phyloP scores from a whole-genome alignment of 192 early-diverging fungal species.

The Entomortierella chlamydospora region DNA sequence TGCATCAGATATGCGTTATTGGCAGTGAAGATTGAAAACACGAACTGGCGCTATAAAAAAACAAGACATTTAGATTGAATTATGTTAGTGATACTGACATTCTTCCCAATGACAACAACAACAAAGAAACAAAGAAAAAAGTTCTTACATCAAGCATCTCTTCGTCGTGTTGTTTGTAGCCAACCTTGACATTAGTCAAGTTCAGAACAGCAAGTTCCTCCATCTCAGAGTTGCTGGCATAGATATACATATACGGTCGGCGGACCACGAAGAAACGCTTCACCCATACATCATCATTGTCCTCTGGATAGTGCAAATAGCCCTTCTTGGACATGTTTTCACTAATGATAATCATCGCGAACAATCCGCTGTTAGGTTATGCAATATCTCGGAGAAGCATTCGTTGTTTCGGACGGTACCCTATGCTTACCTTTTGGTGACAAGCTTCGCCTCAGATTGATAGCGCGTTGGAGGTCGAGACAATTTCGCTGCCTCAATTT shows the following conservation, averaged over 20 bases:
- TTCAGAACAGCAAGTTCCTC: conserved; percentile 84
- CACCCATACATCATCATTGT: conserved; percentile 74
- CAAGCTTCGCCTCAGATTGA: conserved; percentile 32
- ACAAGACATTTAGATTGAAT: background rate
- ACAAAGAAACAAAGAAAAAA: no score
- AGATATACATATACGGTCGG: conserved; percentile 86
- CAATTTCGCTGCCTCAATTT: background rate
- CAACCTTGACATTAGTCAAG: conserved; percentile 72
- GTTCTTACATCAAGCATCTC: conserved; percentile 67
- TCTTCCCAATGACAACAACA: no score
- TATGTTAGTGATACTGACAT: no score
- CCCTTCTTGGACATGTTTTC: conserved; percentile 64
- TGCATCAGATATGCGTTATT: conserved; percentile 76
- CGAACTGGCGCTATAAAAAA: conserved; percentile 61
- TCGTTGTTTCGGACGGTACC: no score
- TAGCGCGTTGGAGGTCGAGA: conserved; percentile 4
- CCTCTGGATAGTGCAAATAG: conserved; percentile 65
- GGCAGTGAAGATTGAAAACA: conserved; percentile 79
- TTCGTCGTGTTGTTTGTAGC: conserved; percentile 66
- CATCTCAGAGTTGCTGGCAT: conserved; percentile 67
- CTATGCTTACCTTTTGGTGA: conserved; percentile 41
- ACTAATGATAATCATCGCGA: conserved; percentile 31
- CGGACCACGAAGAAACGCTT: conserved; percentile 84
- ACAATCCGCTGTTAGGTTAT: no score
- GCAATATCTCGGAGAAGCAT: no score